Evolutionary conservation across 345 rosid species (phyloP), one percentile per base, ranked within the genome.

Genomic region (Brassica juncea): DNA sequence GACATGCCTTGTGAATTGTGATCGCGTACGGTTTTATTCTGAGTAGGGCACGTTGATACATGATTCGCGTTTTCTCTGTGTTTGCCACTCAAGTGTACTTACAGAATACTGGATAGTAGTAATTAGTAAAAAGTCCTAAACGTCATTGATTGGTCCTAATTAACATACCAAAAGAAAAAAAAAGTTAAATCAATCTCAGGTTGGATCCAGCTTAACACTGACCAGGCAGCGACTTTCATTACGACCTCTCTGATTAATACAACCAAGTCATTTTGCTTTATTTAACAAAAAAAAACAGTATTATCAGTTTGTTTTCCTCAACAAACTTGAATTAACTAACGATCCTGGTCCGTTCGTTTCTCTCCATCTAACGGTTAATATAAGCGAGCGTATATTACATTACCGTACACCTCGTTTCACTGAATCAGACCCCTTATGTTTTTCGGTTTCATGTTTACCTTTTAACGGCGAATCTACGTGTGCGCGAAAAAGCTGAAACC

Each of bases 381-480:
- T 7, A 0, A n/a, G 27, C 0, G 64, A 39, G 68, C 16, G 73
- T 81, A 10, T 47, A 57, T 7, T 5, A 58, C 0, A 3, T 4
- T 58, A 75, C 0, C 55, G 44, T 75, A 12, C 3, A 75, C 76
- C 6, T n/a, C 32, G 27, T 25, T 2, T 0, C 73, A 80, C 10
- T 1, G 37, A 66, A 81, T 31, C 0, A 44, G 0, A 71, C 0
- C 72, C 2, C 16, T 10, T 23, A 7, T 2, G 25, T 27, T 69
- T 49, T 16, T 52, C 0, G 79, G 61, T 68, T 61, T 34, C 63
- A 73, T 30, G 63, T 79, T 10, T 14, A 57, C 69, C 55, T 67
- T 80, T 74, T 69, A 62, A 52, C 79, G 78, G 76, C 79, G 83
- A 80, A 74, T 74, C 83, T 74, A 75, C 72, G 80, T 67, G 80